Evolutionary conservation across 176 grass and related monocot genomes (phyloP), one percentile per base, ranked within the genome.

Genomic region (Olyra latifolia): DNA sequence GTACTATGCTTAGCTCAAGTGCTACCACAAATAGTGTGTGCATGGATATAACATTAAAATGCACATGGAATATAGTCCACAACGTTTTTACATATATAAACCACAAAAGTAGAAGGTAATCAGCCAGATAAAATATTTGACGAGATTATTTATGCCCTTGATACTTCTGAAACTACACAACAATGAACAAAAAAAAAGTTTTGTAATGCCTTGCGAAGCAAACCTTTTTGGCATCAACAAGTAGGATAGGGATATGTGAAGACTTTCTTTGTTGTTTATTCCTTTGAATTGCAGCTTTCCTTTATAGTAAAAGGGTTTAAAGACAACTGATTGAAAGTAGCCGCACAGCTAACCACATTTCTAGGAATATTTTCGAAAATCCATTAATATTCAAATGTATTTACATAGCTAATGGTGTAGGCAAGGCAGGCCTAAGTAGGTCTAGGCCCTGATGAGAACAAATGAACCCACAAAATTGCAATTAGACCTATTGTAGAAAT

Each of bases 1-100:
- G 14, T n/a, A 74, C 64, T 66, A 75, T 30, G 29, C 28, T 66
- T 78, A 76, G 49, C 55, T 71, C 41, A 70, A 58, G n/a, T 80
- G 75, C 48, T 69, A 23, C 52, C 68, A 69, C 62, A 81, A 78
- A 71, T 15, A 78, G n/a, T n/a, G 10, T 68, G 48, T 24, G 22
- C 76, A 79, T 79, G 20, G 13, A 80, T 12, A 39, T 13, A 62
- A 54, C 69, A 76, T 35, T 35, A 49, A 42, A 47, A 72, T 38
- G 76, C 76, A 54, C 19, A 38, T 8, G 20, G 35, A 58, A 40
- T 17, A 60, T 54, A 53, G 19, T 50, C 60, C 64, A 78, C 32
- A 78, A 50, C 64, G 19, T 35, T 50, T 38, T 43, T 14, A 19
- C 29, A 35, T 52, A 80, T 58, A 69, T 43, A 44, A 55, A 43